phyloP scores from a whole-genome alignment of 805 yeast genomes.

The Saccharomycopsis olivae region DNA sequence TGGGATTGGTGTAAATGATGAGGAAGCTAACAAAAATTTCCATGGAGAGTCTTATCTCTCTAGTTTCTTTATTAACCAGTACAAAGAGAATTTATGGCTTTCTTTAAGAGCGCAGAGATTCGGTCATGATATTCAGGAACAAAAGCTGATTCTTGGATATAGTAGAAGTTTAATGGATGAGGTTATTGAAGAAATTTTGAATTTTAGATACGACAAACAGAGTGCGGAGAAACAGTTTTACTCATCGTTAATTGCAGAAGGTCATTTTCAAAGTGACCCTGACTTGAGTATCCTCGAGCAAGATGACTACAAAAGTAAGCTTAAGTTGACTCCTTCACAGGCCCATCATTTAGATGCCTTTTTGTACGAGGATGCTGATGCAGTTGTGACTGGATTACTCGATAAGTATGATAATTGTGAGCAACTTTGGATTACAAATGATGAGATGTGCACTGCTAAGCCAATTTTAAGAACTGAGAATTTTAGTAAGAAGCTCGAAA shows the following conservation, averaged over 20 bases:
- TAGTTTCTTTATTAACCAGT: slow-evolving; percentile 19
- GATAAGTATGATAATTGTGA: slow-evolving; percentile 57
- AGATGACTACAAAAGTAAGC: slow-evolving; percentile 3
- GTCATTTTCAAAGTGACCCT: neutral
- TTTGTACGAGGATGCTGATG: slow-evolving; percentile 28
- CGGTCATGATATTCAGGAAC: slow-evolving; percentile 74
- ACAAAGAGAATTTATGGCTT: slow-evolving; percentile 73
- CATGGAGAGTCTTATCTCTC: slow-evolving; percentile 14
- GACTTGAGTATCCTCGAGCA: neutral
- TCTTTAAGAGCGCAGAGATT: slow-evolving; percentile 75
- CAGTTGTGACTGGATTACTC: slow-evolving; percentile 46
- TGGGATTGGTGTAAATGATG: slow-evolving; percentile 8
- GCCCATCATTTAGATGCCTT: slow-evolving; percentile 5
- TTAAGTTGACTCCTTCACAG: slow-evolving; percentile 5
- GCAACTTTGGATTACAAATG: slow-evolving; percentile 66
- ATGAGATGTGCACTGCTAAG: slow-evolving; percentile 70
- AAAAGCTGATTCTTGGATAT: slow-evolving; percentile 54
- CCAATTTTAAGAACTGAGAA: slow-evolving; percentile 57
- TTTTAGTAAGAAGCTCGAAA: slow-evolving; percentile 58
- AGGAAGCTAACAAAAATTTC: slow-evolving; percentile 10
- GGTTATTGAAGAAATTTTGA: slow-evolving; percentile 55
- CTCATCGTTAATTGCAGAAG: slow-evolving; percentile 1
- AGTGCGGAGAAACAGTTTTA: slow-evolving; percentile 8
- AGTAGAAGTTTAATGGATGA: slow-evolving; percentile 65
- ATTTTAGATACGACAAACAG: slow-evolving; percentile 33